Evolutionary conservation across 1,139 yeast species (phyloP), one percentile per base, ranked within the genome.

Genomic region (Blastobotrys elegans): DNA sequence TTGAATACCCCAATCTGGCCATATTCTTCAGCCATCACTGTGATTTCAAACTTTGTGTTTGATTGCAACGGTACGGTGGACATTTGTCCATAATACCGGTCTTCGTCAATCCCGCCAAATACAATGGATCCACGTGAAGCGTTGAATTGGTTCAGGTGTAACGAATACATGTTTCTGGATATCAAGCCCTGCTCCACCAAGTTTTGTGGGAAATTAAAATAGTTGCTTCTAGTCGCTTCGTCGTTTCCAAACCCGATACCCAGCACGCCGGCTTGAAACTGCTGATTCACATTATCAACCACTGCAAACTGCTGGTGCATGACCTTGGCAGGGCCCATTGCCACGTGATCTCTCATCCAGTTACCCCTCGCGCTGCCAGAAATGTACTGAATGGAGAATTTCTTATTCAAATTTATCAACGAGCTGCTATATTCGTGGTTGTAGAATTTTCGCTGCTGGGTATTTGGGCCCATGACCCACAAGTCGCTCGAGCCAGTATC

Each of bases 401-500:
- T 30, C 21, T 40, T 18, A n/a, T 61, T 62, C 37, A 30, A 10
- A 10, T 14, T 20, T 3, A 4, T 4, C 14, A 30, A 30, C 13
- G 30, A 24, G 17, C 14, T 20, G 17, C 32, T 21, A 14, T 3
- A 34, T 11, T 26, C 21, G 13, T 18, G 13, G 3, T 26, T 22
- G 13, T 10, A 14, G 10, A 16, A 17, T 17, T 31, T 26, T 7
- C 4, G 29, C 18, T 4, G 4, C 5, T 17, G 16, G 8, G 29
- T 8, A 33, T 21, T 17, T 11, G 37, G 40, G 13, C 40, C 32
- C 36, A 37, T 59, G 18, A 81, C 74, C 87, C 87, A 82, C 52
- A 80, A 67, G 61, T 82, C 88, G 4, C 85, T 73, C 3, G 86
- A 80, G 0, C 88, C 88, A 3, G 88, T 80, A 58, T 82, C 89